Base-by-base conservation (phyloP, 2,329 filamentous ascomycete species). In the Colletotrichum gigasporum region DNA sequence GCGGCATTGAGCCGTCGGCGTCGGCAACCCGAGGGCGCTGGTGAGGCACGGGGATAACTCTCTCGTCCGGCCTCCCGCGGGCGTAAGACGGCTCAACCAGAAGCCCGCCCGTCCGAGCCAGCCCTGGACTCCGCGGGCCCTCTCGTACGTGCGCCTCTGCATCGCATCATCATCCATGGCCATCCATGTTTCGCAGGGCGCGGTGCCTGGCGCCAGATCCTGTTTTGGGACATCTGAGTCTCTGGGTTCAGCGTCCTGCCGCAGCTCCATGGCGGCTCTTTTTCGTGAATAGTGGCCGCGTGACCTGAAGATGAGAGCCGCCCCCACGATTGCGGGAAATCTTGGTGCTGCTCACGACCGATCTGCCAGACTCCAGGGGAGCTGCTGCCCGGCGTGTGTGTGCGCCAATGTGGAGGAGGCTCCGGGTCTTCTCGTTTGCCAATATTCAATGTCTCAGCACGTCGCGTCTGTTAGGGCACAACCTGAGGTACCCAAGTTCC, bases 231-330 rank as follows among this genome's bases (percentile, higher is more conserved):
- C 28, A 24, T 18, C 26, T 26, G 34, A 35, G 28, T 28, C 41
- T n/a, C 48, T 20, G 18, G 56, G 41, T 35, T 26, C 37, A 54
- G 42, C 42, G 32, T 52, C 42, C 34, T 62, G 57, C 35, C 50
- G 62, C 62, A 50, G 26, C 39, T 37, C 14, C 34, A 42, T 44
- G 42, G 57, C 57, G 62, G 62, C 62, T 62, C 62, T 65, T 65
- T 65, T 62, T 62, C 62, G 62, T 55, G 62, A 12, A 62, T 45
- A 26, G 39, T 55, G 50, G 12, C 56, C 62, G 45, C 57, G 62
- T 65, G 56, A 65, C 58, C 14, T 30, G 48, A 65, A 54, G 20
- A n/a, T n/a, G 42, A 30, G 30, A 22, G 20, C 42, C 12, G 22
- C 41, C 47, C 56, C 56, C 28, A 64, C 48, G 61, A 39, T 39